These are phyloP conservation scores for Suillus cothurnatus DNA, from an alignment of 768 basidiomycete species.

Conservation along the genomic window DNA sequence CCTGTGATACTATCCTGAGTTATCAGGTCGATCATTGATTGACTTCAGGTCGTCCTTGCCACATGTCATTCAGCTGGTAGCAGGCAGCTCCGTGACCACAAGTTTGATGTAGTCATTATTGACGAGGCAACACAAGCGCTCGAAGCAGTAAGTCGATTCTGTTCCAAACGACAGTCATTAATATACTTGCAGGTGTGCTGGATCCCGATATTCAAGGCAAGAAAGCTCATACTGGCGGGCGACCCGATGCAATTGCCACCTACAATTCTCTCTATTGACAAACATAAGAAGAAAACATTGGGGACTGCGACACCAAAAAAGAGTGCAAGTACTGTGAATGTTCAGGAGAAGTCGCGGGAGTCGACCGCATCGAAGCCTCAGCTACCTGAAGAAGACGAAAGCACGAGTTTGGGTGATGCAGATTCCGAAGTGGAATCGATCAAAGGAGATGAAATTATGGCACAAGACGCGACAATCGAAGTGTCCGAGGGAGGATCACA, in stretches of 20 bases:
- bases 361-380: neutral
- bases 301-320: slow-evolving; percentile 3
- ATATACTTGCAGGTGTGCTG: slow-evolving; percentile 55
- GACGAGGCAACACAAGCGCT: slow-evolving; percentile 98
- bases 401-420: slow-evolving; percentile 1
- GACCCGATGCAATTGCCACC: slow-evolving; percentile 97
- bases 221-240: slow-evolving; percentile 88
- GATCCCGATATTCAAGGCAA: slow-evolving; percentile 92
- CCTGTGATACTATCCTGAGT: neutral
- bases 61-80: slow-evolving; percentile 96
- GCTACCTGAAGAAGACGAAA: slow-evolving; percentile 12
- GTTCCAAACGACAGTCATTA: neutral
- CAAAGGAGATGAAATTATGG: slow-evolving; percentile 22
- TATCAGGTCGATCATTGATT: neutral
- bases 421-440: slow-evolving; percentile 23
- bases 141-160: slow-evolving; percentile 65
- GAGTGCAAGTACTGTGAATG: slow-evolving; percentile 9
- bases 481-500: slow-evolving; percentile 3
- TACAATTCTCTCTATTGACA: slow-evolving; percentile 75
- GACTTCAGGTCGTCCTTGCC: slow-evolving; percentile 73
- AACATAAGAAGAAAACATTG: slow-evolving; percentile 38
- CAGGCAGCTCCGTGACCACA: slow-evolving; percentile 69
- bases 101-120: slow-evolving; percentile 93
- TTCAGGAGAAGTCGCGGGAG: slow-evolving; percentile 4
- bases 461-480: slow-evolving; percentile 19